phyloP scores from a whole-genome alignment of 805 yeast species.

The Cyberlindnera meyerae region DNA sequence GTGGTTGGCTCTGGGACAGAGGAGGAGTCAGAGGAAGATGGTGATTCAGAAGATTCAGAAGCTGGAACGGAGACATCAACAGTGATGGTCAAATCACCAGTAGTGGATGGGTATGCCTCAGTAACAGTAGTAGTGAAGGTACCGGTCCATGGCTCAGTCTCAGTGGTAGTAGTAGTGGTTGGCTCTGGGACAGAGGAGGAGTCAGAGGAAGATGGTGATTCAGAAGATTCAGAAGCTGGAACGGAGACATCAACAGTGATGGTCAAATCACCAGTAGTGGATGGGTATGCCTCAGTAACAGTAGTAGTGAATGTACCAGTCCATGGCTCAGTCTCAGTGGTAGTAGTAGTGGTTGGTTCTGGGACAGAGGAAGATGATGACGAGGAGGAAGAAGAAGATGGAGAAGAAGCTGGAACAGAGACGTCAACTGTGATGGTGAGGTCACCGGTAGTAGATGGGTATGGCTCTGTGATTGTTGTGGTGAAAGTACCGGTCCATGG shows the following conservation, averaged over 20 bases:
- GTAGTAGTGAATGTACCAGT: background rate
- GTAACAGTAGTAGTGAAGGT: slow-evolving; percentile 1
- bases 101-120: slow-evolving; percentile 14
- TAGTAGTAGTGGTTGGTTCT: no score
- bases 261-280: background rate
- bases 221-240: no score
- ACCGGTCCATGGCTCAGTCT: slow-evolving; percentile 1
- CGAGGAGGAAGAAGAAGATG: slow-evolving; percentile 2
- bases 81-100: slow-evolving; percentile 14
- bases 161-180: slow-evolving; percentile 3
- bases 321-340: background rate
- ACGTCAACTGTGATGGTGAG: background rate
- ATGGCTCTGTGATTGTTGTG: background rate
- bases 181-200: background rate
- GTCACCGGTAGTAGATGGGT: background rate
- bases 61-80: slow-evolving; percentile 7
- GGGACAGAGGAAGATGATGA: background rate
- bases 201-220: background rate
- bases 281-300: background rate
- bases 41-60: no score
- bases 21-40: no score
- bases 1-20: slow-evolving; percentile 1
- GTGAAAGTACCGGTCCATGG: slow-evolving; percentile 1
- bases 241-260: background rate
- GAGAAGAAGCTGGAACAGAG: background rate